Percentiles rank a stretch among this genome's conserved stretches.
Evolutionary conservation across 176 grass and related monocot species (phyloP).

Genomic region (Aegilops longissima): DNA sequence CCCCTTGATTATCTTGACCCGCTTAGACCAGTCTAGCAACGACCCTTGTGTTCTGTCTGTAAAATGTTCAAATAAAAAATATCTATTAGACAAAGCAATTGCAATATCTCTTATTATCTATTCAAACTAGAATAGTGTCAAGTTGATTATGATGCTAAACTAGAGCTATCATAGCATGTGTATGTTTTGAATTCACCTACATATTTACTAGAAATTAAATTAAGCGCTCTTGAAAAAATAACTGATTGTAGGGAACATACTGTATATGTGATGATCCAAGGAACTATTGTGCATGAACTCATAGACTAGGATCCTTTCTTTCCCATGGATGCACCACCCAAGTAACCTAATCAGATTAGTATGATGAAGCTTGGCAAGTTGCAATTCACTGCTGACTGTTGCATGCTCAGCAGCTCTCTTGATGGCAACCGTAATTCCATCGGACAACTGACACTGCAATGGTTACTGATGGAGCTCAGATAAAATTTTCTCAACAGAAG

Average conservation of each 20-base stretch:
- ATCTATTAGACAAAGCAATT: neutral
- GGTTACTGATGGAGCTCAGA: neutral
- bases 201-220: neutral
- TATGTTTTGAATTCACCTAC: neutral
- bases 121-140: neutral
- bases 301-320: conserved; percentile 38
- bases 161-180: neutral
- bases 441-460: conserved; percentile 34
- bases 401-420: conserved; percentile 10
- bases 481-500: neutral
- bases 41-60: neutral
- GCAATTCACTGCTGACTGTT: conserved; percentile 26
- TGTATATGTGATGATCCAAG: conserved; percentile 12
- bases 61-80: neutral
- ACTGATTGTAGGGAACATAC: neutral
- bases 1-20: conserved; percentile 29
- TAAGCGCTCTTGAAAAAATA: neutral
- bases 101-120: neutral
- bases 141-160: neutral
- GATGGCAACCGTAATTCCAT: conserved; percentile 23
- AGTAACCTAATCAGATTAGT: conserved; percentile 23
- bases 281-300: neutral
- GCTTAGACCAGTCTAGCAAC: conserved; percentile 31
- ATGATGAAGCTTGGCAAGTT: conserved; percentile 15
- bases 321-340: conserved; percentile 26